A percentile compares a stretch with the other conserved stretches of the same genome.
These are phyloP conservation scores for Apiospora kogelbergensis DNA, from an alignment of 2,329 filamentous ascomycete species.

Conservation along the genomic window DNA sequence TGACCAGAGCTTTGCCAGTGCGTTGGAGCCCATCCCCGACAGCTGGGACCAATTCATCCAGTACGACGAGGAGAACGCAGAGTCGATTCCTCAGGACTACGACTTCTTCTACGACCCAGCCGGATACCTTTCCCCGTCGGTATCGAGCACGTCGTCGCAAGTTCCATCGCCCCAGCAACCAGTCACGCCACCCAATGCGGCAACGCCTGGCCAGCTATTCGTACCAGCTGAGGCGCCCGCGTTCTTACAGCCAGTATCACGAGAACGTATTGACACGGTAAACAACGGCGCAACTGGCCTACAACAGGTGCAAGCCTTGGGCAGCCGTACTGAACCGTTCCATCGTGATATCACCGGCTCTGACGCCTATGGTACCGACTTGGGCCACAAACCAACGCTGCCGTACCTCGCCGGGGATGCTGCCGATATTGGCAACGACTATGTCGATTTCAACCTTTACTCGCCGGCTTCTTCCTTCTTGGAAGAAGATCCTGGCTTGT, in stretches of 20 bases:
- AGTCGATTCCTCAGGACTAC: constrained; percentile 35
- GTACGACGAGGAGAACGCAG: constrained; percentile 37
- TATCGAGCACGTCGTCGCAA: constrained; percentile 15
- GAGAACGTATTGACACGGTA: constrained; percentile 11
- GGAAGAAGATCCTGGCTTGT: constrained; percentile 45
- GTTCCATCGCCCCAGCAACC: constrained; percentile 21
- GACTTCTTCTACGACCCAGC: constrained; percentile 47
- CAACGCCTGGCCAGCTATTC: constrained; percentile 35
- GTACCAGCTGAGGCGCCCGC: constrained; percentile 21
- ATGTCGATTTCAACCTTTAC: constrained; percentile 57
- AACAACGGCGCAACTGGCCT: background rate
- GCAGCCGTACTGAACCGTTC: background rate
- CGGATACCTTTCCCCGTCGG: constrained; percentile 41
- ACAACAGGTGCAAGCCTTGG: background rate
- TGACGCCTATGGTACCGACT: background rate
- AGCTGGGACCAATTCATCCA: constrained; percentile 48
- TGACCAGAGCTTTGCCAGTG: constrained; percentile 21
- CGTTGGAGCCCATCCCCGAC: constrained; percentile 28
- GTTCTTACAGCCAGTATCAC: constrained; percentile 12
- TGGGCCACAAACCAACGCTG: constrained; percentile 25
- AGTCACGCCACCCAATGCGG: constrained; percentile 12
- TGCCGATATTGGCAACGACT: constrained; percentile 40
- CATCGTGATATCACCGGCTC: background rate
- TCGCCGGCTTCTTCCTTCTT: constrained; percentile 46
- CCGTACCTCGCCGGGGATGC: constrained; percentile 41